Evolutionary conservation across 306 rosid species (phyloP).

Genomic region (Quercus glauca): DNA sequence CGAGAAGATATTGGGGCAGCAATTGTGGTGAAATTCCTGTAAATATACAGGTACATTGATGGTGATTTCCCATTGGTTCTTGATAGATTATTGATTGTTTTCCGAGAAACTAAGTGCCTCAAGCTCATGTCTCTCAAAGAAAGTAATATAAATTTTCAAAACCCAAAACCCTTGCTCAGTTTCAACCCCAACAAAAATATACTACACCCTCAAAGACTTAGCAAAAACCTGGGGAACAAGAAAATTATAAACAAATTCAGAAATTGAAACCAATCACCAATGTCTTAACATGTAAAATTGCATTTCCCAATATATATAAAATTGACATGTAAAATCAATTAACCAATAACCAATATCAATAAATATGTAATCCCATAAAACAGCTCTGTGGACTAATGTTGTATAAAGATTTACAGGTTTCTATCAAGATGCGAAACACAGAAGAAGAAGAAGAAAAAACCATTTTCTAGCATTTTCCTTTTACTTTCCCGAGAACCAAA

Average conservation of each 20-base stretch:
- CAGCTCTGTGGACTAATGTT: too few species aligned
- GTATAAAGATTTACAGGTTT: too few species aligned
- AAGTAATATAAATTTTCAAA: not conserved
- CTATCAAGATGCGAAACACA: not conserved
- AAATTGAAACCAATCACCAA: too few species aligned
- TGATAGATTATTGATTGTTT: conserved; percentile 25
- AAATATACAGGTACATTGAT: not conserved
- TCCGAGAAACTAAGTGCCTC: conserved; percentile 38
- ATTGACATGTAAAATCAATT: too few species aligned
- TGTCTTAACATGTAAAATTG: too few species aligned
- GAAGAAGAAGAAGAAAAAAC: not conserved
- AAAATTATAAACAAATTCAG: too few species aligned
- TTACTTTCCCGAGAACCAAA: not conserved
- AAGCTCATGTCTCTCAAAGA: conserved; percentile 37
- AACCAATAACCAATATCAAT: too few species aligned
- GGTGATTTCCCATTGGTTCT: conserved; percentile 31
- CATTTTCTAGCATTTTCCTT: not conserved
- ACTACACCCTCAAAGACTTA: not conserved
- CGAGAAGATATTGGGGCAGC: conserved; percentile 14
- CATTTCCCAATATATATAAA: too few species aligned
- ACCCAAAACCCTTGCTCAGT: not conserved
- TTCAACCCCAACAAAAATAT: not conserved
- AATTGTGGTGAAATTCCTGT: not conserved
- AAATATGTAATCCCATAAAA: too few species aligned
- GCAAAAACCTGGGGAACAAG: not conserved